phyloP scores from a whole-genome alignment of 805 yeast genomes.

The Yamadazyma ubonensis region DNA sequence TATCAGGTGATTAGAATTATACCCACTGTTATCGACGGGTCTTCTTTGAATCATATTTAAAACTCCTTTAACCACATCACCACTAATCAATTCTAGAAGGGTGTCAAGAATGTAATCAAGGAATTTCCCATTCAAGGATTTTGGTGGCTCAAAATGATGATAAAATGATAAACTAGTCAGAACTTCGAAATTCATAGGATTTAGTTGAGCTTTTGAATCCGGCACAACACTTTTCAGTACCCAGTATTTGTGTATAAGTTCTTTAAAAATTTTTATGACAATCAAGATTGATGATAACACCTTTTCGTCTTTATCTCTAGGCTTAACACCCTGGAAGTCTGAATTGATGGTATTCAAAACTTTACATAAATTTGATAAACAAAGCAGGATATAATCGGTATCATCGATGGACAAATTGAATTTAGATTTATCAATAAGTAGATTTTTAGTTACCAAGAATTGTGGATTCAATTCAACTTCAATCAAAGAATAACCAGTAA shows the following conservation, averaged over 20 bases:
- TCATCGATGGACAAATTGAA: slow-evolving; percentile 9
- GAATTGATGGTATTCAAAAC: slow-evolving; percentile 24
- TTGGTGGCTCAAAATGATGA: slow-evolving; percentile 31
- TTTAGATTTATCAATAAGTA: slow-evolving; percentile 22
- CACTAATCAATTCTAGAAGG: slow-evolving; percentile 29
- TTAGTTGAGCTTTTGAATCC: slow-evolving; percentile 8
- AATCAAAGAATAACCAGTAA: slow-evolving; percentile 37
- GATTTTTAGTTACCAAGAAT: slow-evolving; percentile 30
- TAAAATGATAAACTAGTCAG: slow-evolving; percentile 25
- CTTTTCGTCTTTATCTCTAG: slow-evolving; percentile 30
- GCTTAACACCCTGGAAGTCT: slow-evolving; percentile 21
- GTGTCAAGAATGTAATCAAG: slow-evolving; percentile 27
- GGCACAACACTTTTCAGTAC: slow-evolving; percentile 17
- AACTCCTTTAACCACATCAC: slow-evolving; percentile 28
- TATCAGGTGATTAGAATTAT: background rate
- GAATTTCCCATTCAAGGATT: slow-evolving; percentile 19
- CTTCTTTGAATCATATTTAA: slow-evolving; percentile 25
- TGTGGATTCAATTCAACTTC: slow-evolving; percentile 45
- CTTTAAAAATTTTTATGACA: slow-evolving; percentile 29
- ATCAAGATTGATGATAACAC: slow-evolving; percentile 32
- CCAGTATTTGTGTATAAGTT: slow-evolving; percentile 32
- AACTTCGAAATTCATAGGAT: slow-evolving; percentile 14
- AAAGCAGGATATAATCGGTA: slow-evolving; percentile 19
- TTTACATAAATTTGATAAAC: slow-evolving; percentile 23
- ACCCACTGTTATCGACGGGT: slow-evolving; percentile 14